Percentiles rank a stretch among this genome's conserved stretches.
These are phyloP conservation scores for Stagonosporopsis vannaccii DNA, from an alignment of 2,329 filamentous ascomycete genomes.

Conservation along the genomic window DNA sequence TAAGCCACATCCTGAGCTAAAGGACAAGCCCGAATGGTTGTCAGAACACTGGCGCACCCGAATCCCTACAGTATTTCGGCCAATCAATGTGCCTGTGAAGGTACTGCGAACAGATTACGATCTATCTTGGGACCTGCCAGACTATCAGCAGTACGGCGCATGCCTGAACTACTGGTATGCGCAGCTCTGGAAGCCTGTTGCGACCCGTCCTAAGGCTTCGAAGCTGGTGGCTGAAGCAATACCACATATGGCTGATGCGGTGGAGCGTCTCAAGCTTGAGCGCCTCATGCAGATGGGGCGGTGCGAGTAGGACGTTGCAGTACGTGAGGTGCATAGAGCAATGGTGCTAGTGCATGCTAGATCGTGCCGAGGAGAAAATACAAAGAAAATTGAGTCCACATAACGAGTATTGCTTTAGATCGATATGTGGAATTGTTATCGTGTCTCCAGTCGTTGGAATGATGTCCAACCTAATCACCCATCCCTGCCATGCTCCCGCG, in stretches of 20 bases:
- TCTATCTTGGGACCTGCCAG: not conserved
- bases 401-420: not conserved
- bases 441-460: constrained; percentile 3
- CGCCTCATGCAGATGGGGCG: not conserved
- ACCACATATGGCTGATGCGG: not conserved
- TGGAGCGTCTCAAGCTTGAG: constrained; percentile 1
- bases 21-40: constrained; percentile 11
- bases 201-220: constrained; percentile 2
- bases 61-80: not conserved
- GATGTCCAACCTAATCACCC: not conserved
- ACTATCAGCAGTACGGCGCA: constrained; percentile 19
- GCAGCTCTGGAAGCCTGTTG: constrained; percentile 4
- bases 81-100: not conserved
- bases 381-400: no score
- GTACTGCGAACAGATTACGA: constrained; percentile 3
- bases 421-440: not conserved
- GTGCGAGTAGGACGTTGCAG: not conserved
- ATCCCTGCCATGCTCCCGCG: constrained; percentile 15
- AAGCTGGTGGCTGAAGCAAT: not conserved
- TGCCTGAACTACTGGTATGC: constrained; percentile 25
- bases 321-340: not conserved
- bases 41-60: not conserved
- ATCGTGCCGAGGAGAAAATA: not conserved
- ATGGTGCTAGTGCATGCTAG: not conserved
- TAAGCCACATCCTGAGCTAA: not conserved